phyloP scores from a whole-genome alignment of 352 stramenopile species.

The Phytophthora megakarya region DNA sequence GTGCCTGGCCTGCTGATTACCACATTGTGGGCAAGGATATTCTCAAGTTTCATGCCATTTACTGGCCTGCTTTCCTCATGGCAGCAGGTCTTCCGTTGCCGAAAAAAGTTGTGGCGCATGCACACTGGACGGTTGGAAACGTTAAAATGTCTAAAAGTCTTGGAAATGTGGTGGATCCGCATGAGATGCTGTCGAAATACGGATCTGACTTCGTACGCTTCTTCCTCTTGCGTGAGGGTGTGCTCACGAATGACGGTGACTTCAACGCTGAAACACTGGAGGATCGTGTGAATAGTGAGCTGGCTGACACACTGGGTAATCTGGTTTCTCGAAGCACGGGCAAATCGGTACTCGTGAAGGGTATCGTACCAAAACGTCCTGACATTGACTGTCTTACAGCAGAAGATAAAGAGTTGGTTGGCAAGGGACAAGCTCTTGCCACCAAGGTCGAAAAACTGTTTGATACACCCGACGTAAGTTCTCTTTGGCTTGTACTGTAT shows the following conservation, averaged over 20 bases:
- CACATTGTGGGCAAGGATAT: constrained; percentile 99
- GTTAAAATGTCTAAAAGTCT: constrained; percentile 99
- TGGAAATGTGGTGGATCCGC: constrained; percentile 97
- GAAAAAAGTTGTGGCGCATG: constrained; percentile 96
- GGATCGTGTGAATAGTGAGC: constrained; percentile 96
- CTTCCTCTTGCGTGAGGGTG: constrained; percentile 89
- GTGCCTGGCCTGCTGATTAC: constrained; percentile 76
- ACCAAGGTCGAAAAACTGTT: constrained; percentile 56
- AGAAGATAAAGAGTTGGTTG: constrained; percentile 63
- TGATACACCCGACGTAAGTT: constrained; percentile 72
- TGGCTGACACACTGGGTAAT: constrained; percentile 92
- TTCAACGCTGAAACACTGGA: constrained; percentile 88
- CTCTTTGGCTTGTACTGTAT: no score
- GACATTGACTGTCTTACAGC: constrained; percentile 31
- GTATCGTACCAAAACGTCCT: constrained; percentile 50
- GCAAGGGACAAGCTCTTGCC: constrained; percentile 53
- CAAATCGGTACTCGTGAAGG: constrained; percentile 64
- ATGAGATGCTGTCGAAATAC: constrained; percentile 92
- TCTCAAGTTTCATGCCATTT: constrained; percentile 98
- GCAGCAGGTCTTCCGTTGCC: constrained; percentile 92
- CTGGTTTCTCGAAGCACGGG: constrained; percentile 78
- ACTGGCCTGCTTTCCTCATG: constrained; percentile 98
- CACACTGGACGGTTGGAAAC: constrained; percentile 98
- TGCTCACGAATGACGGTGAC: constrained; percentile 95
- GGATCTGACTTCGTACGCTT: constrained; percentile 95